phyloP scores from a whole-genome alignment of 805 yeast genomes.

The Kazachstania kunashirensis region DNA sequence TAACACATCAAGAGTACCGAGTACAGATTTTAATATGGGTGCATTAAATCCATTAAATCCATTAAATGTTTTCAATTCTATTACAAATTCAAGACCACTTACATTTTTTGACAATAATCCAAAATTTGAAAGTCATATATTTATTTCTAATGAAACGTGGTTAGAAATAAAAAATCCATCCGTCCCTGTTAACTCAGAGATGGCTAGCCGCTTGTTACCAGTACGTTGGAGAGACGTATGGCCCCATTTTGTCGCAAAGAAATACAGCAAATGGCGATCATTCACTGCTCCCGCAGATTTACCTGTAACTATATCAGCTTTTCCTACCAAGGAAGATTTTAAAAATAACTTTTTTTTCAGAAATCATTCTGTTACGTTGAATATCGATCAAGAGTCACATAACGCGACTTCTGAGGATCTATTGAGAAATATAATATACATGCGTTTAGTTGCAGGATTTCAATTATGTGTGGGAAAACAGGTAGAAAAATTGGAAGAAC shows the following conservation, averaged over 20 bases:
- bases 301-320: constrained; percentile 70
- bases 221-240: constrained; percentile 91
- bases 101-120: constrained; percentile 4
- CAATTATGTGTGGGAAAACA: constrained; percentile 74
- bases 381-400: constrained; percentile 41
- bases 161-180: constrained; percentile 71
- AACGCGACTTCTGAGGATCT: constrained; percentile 48
- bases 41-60: no score
- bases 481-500: constrained; percentile 52
- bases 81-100: constrained; percentile 1
- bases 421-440: constrained; percentile 77
- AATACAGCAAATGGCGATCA: constrained; percentile 84
- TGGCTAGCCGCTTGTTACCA: constrained; percentile 47
- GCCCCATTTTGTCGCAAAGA: constrained; percentile 58
- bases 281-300: constrained; percentile 87
- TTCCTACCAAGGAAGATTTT: constrained; percentile 63
- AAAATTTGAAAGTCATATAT: constrained; percentile 1
- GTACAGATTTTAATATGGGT: no score
- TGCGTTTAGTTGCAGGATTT: constrained; percentile 77
- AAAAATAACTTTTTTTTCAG: constrained; percentile 67
- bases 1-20: no score
- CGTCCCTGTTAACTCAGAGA: constrained; percentile 44
- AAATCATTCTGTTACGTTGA: constrained; percentile 68
- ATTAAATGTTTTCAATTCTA: not conserved
- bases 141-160: constrained; percentile 34